Evolutionary conservation across 208 protist species (phyloP), one percentile per base, ranked within the genome.

Genomic region (Crithidia expoeki): DNA sequence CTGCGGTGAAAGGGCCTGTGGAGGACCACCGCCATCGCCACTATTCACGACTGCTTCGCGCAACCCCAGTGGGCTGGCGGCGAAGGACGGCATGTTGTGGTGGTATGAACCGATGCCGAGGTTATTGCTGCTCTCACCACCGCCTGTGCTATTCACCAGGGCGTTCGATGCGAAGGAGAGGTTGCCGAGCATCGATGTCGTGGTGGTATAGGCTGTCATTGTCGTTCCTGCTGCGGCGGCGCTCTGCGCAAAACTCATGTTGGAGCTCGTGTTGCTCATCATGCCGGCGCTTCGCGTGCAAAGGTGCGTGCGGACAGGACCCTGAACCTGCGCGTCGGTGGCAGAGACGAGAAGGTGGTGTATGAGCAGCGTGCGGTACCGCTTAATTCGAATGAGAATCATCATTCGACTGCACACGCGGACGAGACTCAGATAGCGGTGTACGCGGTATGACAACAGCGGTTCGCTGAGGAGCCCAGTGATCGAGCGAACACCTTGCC

Each of bases 331-430:
- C 10, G 61, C 57, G 25, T 16, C 23, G n/a, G 49, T 28, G 34
- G 47, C 44, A 28, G 40, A 47, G 23, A 34, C 2, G 6, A 34
- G 16, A 2, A 30, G 30, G 32, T 38, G 68, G 27, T 32, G 23
- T 33, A 65, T 14, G 30, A 74, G 44, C n/a, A 73, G 36, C 14
- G 16, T 21, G 14, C 73, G 59, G 53, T 89, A 86, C 40, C 90
- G 82, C 44, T 78, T 82, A 10, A 79, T 69, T 17, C 82, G 57
- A 42, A 93, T 83, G 34, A 73, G 47, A 34, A 92, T 63, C 90
- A 92, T 92, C 19, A 95, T 34, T 1, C 85, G 79, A 32, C 81
- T 73, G 74, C 81, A 90, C n/a, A 95, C 72, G 16, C 79, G 72
- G 9, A 65, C 78, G 10, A 85, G 55, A 30, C 73, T 80, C 44